Percentiles rank a stretch among this genome's conserved stretches.
These are phyloP conservation scores for Excoecaria cochinchinensis DNA, from an alignment of 345 rosid genomes.

Conservation along the genomic window DNA sequence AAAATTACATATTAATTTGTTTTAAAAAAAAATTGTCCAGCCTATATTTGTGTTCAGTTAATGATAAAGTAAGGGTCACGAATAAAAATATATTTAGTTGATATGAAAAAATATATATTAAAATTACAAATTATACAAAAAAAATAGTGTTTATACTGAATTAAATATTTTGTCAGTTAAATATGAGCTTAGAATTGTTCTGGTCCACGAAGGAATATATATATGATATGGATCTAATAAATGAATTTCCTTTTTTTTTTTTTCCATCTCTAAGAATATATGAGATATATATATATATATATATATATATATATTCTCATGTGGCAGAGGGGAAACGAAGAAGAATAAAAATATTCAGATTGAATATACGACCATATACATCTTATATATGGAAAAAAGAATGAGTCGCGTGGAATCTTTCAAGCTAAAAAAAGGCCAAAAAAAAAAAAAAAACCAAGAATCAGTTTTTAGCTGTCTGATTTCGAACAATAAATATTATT, in stretches of 20 bases:
- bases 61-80: no score
- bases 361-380: not conserved
- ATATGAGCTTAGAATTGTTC: no score
- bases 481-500: not conserved
- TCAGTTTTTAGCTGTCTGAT: conserved; percentile 26
- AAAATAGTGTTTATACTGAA: no score
- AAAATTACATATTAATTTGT: no score
- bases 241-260: not conserved
- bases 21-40: no score
- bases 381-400: not conserved
- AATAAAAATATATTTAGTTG: no score
- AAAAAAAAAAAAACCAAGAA: conserved; percentile 1
- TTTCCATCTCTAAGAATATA: not conserved
- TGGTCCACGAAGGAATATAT: no score
- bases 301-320: not conserved
- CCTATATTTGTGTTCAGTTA: no score
- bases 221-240: no score
- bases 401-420: conserved; percentile 25
- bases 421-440: conserved; percentile 18
- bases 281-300: not conserved
- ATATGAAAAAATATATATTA: no score
- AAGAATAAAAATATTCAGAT: not conserved
- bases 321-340: not conserved
- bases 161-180: no score
- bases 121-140: no score